A percentile compares a stretch with the other conserved stretches of the same genome.
Evolutionary conservation across 768 basidiomycete genomes (phyloP).

Genomic region (Candolleomyces aberdarensis): DNA sequence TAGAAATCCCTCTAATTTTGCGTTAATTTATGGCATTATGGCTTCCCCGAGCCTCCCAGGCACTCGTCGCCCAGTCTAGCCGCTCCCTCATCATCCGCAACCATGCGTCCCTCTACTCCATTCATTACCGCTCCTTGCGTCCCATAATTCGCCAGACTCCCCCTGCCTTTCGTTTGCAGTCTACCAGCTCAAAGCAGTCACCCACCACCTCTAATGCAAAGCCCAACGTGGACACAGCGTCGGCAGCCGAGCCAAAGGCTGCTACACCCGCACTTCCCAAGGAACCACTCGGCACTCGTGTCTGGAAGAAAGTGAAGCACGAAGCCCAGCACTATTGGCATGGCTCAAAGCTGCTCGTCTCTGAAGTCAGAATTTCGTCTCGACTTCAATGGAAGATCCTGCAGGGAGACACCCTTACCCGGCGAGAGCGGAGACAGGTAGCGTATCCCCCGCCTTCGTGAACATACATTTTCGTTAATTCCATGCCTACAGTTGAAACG

Average conservation of each 20-base stretch:
- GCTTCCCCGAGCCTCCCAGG: constrained; percentile 54
- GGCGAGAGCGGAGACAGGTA: constrained; percentile 92
- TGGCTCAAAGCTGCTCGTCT: constrained; percentile 89
- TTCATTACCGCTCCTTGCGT: constrained; percentile 21
- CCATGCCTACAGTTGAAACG: constrained; percentile 64
- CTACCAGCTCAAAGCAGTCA: constrained; percentile 31
- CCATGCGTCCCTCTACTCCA: constrained; percentile 1
- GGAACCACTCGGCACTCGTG: constrained; percentile 51
- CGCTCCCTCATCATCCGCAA: constrained; percentile 4
- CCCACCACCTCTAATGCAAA: constrained; percentile 16
- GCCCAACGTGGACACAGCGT: constrained; percentile 21
- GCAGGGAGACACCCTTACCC: constrained; percentile 86
- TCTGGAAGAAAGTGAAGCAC: constrained; percentile 93
- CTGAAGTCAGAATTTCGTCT: constrained; percentile 88
- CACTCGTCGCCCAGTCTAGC: constrained; percentile 8
- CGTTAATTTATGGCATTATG: constrained; percentile 64
- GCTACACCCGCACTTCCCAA: constrained; percentile 45
- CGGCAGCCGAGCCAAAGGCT: constrained; percentile 39
- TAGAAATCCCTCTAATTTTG: neutral
- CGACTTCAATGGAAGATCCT: constrained; percentile 90
- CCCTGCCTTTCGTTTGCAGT: constrained; percentile 16
- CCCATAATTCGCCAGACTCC: constrained; percentile 21
- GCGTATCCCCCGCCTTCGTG: constrained; percentile 11
- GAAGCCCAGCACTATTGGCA: constrained; percentile 98
- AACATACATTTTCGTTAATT: neutral